Base-by-base conservation (phyloP, 768 basidiomycete genomes). In the Termitomyces heimii region DNA sequence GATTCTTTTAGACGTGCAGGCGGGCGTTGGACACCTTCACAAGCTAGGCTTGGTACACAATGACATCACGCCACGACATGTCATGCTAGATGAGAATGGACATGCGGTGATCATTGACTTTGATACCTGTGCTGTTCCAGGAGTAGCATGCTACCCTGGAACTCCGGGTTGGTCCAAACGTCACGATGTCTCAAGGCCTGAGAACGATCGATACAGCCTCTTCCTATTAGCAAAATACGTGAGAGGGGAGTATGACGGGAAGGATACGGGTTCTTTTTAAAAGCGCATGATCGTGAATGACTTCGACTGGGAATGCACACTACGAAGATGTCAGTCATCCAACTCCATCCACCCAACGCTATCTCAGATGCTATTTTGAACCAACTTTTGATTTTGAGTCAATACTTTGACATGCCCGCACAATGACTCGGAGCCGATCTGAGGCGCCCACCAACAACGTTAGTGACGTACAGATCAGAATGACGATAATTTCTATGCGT, bases 81-180 rank as follows among this genome's bases (percentile, higher is more conserved):
- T 55, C 46, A 46, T 55, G 54, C 13, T 55, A 37, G 54, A 55
- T 29, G 54, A 55, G 14, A 37, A 55, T 20, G 54, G 54, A 22
- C 54, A 48, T 40, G 54, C 45, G 3, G 46, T 55, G 12, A 55
- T 55, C 24, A 55, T 55, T 29, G 54, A 55, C 20, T 55, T 55
- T 20, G 54, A 55, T 32, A 55, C 54, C 9, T 55, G 54, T 35
- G 54, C 54, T 16, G 54, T 55, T 31, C 45, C 46, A 13, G 54
- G 54, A 32, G 54, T 48, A 37, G 26, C 35, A 28, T 55, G 54
- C 54, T 55, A 47, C n/a, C 54, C 54, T 48, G 54, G 54, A 45
- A 55, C 54, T 22, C 54, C 54, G 14, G 54, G 54, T 4, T 55
- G 54, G 54, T 35, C 54, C n/a, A 55, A 22, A 14, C 54, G 45